Evolutionary conservation across 768 basidiomycete genomes (phyloP).

Genomic region (Suillus subalutaceus): DNA sequence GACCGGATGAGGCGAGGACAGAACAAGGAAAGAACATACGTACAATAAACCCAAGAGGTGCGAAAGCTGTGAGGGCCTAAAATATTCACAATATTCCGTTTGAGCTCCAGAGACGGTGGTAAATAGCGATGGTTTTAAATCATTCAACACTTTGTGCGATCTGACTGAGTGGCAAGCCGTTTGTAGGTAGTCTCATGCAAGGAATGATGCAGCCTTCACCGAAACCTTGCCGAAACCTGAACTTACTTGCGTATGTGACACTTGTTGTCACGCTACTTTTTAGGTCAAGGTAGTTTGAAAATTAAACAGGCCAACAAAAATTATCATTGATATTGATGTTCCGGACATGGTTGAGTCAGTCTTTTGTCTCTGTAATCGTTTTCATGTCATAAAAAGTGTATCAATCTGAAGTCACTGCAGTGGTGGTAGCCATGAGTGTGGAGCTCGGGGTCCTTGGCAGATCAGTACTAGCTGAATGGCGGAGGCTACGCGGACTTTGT

Average conservation of each 20-base stretch:
- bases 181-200: slow-evolving; percentile 22
- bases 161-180: neutral
- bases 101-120: neutral
- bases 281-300: slow-evolving; percentile 15
- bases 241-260: slow-evolving; percentile 42
- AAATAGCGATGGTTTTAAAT: neutral
- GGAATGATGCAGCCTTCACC: slow-evolving; percentile 29
- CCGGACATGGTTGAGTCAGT: neutral
- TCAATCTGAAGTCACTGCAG: neutral
- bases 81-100: neutral
- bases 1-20: slow-evolving; percentile 15
- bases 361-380: neutral
- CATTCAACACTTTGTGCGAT: neutral
- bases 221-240: slow-evolving; percentile 30
- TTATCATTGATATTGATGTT: neutral
- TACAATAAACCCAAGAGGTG: slow-evolving; percentile 17
- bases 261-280: slow-evolving; percentile 33
- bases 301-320: neutral
- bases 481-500: neutral
- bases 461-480: neutral
- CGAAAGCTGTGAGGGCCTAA: neutral
- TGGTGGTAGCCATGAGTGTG: neutral
- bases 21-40: slow-evolving; percentile 15
- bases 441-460: neutral
- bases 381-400: neutral